Evolutionary conservation across 768 basidiomycete species (phyloP).

Genomic region (Tylopilus vinaceipallidus): DNA sequence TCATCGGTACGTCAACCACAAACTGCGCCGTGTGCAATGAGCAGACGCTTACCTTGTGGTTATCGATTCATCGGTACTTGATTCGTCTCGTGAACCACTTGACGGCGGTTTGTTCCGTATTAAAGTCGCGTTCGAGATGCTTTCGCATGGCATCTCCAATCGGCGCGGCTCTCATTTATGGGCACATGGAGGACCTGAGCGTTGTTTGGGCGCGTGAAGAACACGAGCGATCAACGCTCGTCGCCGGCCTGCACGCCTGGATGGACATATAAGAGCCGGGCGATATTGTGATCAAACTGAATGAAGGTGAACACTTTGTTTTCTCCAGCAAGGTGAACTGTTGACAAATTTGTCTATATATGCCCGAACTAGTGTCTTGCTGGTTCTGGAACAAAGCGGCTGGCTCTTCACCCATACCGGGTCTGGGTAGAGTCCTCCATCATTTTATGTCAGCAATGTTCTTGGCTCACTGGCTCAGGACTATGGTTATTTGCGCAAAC

Average conservation of each 20-base stretch:
- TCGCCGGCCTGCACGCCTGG: slow-evolving; percentile 52
- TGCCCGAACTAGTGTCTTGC: too few relatives aligned
- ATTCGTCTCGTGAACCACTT: slow-evolving; percentile 44
- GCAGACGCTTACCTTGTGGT: slow-evolving; percentile 37
- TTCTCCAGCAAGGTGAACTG: too few relatives aligned
- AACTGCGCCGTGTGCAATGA: neutral
- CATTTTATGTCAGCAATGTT: slow-evolving; percentile 10
- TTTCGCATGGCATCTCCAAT: slow-evolving; percentile 45
- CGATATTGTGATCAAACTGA: too few relatives aligned
- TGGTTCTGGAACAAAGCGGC: neutral
- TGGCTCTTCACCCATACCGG: neutral
- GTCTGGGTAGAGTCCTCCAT: neutral
- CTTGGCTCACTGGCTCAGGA: too few relatives aligned
- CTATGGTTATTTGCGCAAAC: neutral
- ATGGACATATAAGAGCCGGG: too few relatives aligned
- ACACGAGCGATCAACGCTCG: slow-evolving; percentile 67
- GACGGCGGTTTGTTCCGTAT: slow-evolving; percentile 36
- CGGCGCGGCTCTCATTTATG: slow-evolving; percentile 45
- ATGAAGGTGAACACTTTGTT: too few relatives aligned
- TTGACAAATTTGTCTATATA: too few relatives aligned
- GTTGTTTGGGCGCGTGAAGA: slow-evolving; percentile 63
- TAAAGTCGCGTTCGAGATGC: slow-evolving; percentile 36
- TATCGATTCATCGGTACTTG: slow-evolving; percentile 40
- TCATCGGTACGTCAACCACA: neutral
- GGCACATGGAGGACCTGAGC: slow-evolving; percentile 49